Conservation (phyloP, 805 yeast species). For the Lachancea mirantina region DNA sequence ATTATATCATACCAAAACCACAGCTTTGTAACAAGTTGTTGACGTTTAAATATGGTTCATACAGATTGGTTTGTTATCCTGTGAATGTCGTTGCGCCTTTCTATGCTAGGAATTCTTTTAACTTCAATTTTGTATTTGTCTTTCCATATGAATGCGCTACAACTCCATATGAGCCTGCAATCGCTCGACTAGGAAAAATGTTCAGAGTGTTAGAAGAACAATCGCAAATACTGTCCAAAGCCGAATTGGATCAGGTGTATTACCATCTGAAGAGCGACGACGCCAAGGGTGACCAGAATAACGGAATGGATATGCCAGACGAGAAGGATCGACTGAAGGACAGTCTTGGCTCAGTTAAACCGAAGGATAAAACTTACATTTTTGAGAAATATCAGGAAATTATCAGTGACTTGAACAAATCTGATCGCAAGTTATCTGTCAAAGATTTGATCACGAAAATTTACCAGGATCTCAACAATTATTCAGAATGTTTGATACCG, state of each 20-base stretch:
- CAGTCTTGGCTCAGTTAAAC: conserved; percentile 1
- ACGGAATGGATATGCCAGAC: neutral
- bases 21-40: conserved; percentile 78
- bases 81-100: conserved; percentile 66
- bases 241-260: conserved; percentile 37
- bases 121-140: conserved; percentile 88
- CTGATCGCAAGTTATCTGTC: conserved; percentile 40
- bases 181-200: conserved; percentile 79
- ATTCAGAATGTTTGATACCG: conserved; percentile 93
- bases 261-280: conserved; percentile 23
- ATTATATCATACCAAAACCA: conserved; percentile 90
- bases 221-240: conserved; percentile 58
- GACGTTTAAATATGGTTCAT: conserved; percentile 62
- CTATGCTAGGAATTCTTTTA: conserved; percentile 87
- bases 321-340: conserved; percentile 1
- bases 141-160: conserved; percentile 77
- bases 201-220: conserved; percentile 89
- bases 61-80: conserved; percentile 79
- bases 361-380: conserved; percentile 6
- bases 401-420: conserved; percentile 21
- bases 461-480: conserved; percentile 89
- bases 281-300: conserved; percentile 3
- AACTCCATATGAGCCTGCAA: conserved; percentile 79
- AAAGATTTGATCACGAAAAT: conserved; percentile 79
- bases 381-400: conserved; percentile 25